phyloP scores from a whole-genome alignment of 805 yeast genomes.

The Saccharomycopsis sp. region DNA sequence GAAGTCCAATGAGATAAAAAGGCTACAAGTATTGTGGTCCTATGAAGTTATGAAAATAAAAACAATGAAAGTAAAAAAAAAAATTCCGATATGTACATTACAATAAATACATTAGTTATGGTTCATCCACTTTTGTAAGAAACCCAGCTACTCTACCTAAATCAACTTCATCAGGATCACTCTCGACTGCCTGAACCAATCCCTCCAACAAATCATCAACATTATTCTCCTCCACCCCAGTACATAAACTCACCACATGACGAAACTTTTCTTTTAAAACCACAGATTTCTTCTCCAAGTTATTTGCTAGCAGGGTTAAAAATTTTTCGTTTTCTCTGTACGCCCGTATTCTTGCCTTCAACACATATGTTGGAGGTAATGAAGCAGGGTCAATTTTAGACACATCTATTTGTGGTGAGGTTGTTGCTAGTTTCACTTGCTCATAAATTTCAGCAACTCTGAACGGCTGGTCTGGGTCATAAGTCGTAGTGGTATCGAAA shows the following conservation, averaged over 20 bases:
- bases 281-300: conserved; percentile 46
- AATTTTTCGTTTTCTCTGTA: conserved; percentile 62
- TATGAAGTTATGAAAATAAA: too few relatives aligned
- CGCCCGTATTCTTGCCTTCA: conserved; percentile 76
- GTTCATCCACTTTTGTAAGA: conserved; percentile 39
- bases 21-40: too few relatives aligned
- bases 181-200: conserved; percentile 82
- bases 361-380: conserved; percentile 34
- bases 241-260: conserved; percentile 81
- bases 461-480: conserved; percentile 91
- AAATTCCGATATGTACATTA: too few relatives aligned
- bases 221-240: conserved; percentile 74
- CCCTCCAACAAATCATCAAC: conserved; percentile 82
- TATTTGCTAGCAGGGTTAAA: conserved; percentile 45
- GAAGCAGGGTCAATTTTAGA: neutral
- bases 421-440: conserved; percentile 33
- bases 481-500: conserved; percentile 35
- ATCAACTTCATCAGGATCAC: conserved; percentile 67
- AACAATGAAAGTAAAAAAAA: too few relatives aligned
- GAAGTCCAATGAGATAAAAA: too few relatives aligned
- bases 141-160: conserved; percentile 50
- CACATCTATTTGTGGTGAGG: neutral
- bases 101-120: neutral
- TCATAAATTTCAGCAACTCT: conserved; percentile 55
- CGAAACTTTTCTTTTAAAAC: conserved; percentile 72